Base-by-base conservation (phyloP, 2,329 filamentous ascomycete species). In the Clonostachys rhizophaga region DNA sequence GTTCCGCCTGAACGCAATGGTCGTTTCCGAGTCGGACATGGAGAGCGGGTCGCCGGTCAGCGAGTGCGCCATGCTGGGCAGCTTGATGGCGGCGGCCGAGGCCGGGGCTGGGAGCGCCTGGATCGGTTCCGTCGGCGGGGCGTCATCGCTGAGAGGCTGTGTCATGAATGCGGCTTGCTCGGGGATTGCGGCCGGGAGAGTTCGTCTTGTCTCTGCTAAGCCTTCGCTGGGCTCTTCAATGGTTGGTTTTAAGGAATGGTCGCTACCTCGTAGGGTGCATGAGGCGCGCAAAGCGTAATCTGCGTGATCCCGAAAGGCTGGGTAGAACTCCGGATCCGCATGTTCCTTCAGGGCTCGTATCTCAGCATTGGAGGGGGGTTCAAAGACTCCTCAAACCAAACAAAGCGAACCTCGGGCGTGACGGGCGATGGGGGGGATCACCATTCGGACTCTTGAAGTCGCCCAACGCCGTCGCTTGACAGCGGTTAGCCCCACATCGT, bases 31-130 rank as follows among this genome's bases (percentile, higher is more conserved):
- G 51, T 70, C 69, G 34, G 75, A 71, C 46, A 75, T 61, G 36
- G 71, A 65, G 35, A 73, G 60, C 17, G 69, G 67, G 55, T 74
- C 63, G 49, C 76, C 67, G 42, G 81, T 74, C 50, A 77, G 70
- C 35, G 79, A 73, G 54, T 82, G 76, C 46, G 84, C 79, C 54
- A 74, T 71, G 69, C 84, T 88, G 53, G 82, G 77, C 49, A 83
- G 59, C 58, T 73, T 81, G 61, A 78, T 58, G 53, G 72, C 63
- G 51, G 41, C 46, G 11, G 34, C 40, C 16, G 84, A 79, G 56
- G 82, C 76, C 55, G 84, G 83, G 61, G 82, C 71, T 59, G 87
- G 84, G 65, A 87, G 78, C 59, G 84, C 79, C 66, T 84, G 82
- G 67, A 86, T 79, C 64, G 84, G 81, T 67, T 85, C 79, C 69